Conservation (phyloP, 2,329 filamentous ascomycete genomes). For the Gyromitra esculenta region DNA sequence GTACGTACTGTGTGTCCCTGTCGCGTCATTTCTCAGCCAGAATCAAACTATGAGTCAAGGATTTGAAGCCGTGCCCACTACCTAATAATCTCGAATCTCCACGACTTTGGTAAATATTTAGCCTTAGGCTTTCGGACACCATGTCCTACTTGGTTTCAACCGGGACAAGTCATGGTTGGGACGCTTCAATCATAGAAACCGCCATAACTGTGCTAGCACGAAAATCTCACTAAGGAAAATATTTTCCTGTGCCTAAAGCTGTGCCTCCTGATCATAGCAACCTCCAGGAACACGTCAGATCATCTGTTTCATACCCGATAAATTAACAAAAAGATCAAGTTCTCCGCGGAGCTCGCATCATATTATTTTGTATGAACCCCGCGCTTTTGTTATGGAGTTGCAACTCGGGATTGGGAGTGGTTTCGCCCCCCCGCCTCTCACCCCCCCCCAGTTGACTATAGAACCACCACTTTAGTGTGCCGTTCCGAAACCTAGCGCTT, state of each 20-base stretch:
- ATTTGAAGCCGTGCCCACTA: constrained; percentile 10
- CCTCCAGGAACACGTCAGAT: constrained; percentile 2
- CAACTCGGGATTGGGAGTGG: not conserved
- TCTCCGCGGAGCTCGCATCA: constrained; percentile 29
- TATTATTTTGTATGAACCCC: constrained; percentile 27
- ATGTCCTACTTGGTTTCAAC: constrained; percentile 11
- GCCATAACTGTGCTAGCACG: not conserved
- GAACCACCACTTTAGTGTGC: constrained; percentile 9
- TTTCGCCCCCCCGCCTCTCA: constrained; percentile 13
- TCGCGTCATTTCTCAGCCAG: constrained; percentile 28
- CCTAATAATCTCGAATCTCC: constrained; percentile 12
- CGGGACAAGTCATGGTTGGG: constrained; percentile 18
- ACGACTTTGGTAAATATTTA: constrained; percentile 32
- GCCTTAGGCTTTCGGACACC: constrained; percentile 5
- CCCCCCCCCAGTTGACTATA: not conserved
- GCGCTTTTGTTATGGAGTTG: constrained; percentile 8
- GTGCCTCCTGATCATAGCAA: constrained; percentile 23
- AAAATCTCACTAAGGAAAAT: constrained; percentile 14
- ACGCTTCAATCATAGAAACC: not conserved
- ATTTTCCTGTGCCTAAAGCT: constrained; percentile 7
- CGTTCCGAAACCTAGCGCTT: not conserved
- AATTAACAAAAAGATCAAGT: not conserved
- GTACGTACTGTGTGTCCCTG: constrained; percentile 6
- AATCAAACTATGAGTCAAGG: constrained; percentile 38
- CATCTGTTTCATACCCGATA: not conserved